Percentiles rank a stretch among this genome's conserved stretches.
Conservation (phyloP, 306 rosid species). For the Cucumis hystrix region DNA sequence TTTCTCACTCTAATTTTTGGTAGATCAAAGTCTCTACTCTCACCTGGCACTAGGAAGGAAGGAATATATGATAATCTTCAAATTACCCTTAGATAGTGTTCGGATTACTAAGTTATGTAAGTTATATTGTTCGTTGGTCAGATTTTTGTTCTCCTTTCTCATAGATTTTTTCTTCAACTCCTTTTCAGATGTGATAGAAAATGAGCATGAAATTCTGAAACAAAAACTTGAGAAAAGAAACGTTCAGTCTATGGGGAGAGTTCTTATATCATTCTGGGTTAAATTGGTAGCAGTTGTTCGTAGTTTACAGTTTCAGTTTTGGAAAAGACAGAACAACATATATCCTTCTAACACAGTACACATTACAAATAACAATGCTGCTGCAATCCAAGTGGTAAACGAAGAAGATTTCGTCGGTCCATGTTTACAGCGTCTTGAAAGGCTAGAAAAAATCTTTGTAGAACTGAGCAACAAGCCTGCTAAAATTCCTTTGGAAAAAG, state of each 20-base stretch:
- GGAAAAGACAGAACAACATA: conserved; percentile 53
- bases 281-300: conserved; percentile 35
- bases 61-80: neutral
- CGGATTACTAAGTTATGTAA: neutral
- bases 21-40: neutral
- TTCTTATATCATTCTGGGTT: conserved; percentile 35
- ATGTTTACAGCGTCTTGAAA: conserved; percentile 65
- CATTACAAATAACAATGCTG: conserved; percentile 22
- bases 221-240: conserved; percentile 40
- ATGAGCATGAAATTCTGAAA: conserved; percentile 23
- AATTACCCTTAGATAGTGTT: neutral
- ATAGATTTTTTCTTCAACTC: neutral
- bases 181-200: conserved; percentile 31
- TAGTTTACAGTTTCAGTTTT: conserved; percentile 32
- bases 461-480: conserved; percentile 65
- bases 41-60: neutral
- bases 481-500: conserved; percentile 73
- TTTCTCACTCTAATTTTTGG: conserved; percentile 6
- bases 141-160: neutral
- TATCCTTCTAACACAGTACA: conserved; percentile 37
- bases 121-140: neutral
- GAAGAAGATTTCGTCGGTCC: conserved; percentile 51
- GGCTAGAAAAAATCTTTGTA: conserved; percentile 48
- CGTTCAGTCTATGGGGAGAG: conserved; percentile 24
- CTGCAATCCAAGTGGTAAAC: conserved; percentile 28